Evolutionary conservation across 495 filamentous ascomycete genomes (phyloP).

Genomic region (Lophiostoma macrostomum): DNA sequence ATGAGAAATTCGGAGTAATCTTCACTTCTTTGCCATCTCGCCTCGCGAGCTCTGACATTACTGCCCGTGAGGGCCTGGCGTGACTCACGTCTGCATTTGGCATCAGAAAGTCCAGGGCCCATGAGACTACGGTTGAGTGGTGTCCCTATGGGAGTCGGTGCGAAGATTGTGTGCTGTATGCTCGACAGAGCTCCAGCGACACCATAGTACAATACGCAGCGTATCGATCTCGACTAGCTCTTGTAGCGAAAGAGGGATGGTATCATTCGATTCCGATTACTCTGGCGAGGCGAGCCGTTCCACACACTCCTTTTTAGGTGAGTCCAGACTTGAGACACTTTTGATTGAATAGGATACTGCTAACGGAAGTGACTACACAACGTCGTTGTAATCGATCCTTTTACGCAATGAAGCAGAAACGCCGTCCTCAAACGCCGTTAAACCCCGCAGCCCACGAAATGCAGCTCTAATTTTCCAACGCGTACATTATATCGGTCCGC

Average conservation of each 20-base stretch:
- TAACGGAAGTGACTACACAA: slow-evolving; percentile 27
- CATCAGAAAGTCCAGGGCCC: slow-evolving; percentile 95
- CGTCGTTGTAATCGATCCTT: too few relatives aligned
- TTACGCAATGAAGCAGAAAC: too few relatives aligned
- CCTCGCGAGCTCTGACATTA: slow-evolving; percentile 41
- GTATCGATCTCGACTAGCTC: slow-evolving; percentile 52
- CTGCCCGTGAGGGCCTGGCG: slow-evolving; percentile 93
- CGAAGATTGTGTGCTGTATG: slow-evolving; percentile 45
- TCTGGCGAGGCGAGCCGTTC: slow-evolving; percentile 84
- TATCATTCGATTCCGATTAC: slow-evolving; percentile 99
- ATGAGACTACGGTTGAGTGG: slow-evolving; percentile 31
- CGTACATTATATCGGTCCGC: slow-evolving; percentile 75
- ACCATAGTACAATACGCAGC: slow-evolving; percentile 99
- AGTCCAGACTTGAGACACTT: slow-evolving; percentile 40
- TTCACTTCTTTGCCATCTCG: slow-evolving; percentile 61
- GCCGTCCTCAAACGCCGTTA: too few relatives aligned
- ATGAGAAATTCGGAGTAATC: slow-evolving; percentile 99
- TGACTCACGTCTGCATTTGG: slow-evolving; percentile 91
- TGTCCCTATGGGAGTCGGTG: slow-evolving; percentile 46
- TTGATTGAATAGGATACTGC: slow-evolving; percentile 34
- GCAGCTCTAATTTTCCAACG: background rate
- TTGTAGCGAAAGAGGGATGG: slow-evolving; percentile 43
- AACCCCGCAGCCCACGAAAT: background rate
- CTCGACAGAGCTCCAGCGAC: slow-evolving; percentile 45
- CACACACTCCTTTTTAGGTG: slow-evolving; percentile 56